Percentiles rank a stretch among this genome's conserved stretches.
phyloP scores from a whole-genome alignment of 2,329 filamentous ascomycete species.

The Pestalotiopsis sp. region DNA sequence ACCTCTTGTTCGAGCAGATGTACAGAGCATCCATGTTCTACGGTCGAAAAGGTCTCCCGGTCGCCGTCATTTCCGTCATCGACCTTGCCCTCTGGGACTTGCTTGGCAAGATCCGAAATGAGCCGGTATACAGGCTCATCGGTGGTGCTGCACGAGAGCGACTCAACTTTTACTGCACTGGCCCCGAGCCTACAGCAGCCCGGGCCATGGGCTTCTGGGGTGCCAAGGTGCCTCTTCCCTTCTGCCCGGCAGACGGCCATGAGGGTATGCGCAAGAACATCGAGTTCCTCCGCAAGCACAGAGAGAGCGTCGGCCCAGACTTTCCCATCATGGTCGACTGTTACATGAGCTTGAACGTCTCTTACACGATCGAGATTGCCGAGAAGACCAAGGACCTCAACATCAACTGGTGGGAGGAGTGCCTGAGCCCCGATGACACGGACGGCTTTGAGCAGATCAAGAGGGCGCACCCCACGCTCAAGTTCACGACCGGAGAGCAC shows the following conservation, averaged over 20 bases:
- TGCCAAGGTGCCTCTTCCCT: conserved; percentile 87
- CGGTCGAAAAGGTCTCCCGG: conserved; percentile 86
- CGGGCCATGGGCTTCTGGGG: conserved; percentile 89
- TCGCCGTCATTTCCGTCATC: conserved; percentile 92
- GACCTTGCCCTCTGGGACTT: conserved; percentile 93
- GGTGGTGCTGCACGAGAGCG: conserved; percentile 85
- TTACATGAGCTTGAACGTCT: conserved; percentile 93
- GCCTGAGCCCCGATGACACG: conserved; percentile 86
- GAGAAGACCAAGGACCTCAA: conserved; percentile 75
- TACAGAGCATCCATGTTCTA: conserved; percentile 97
- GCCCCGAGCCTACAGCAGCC: conserved; percentile 79
- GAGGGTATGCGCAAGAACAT: conserved; percentile 86
- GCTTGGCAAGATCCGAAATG: conserved; percentile 85
- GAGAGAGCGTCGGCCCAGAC: conserved; percentile 82
- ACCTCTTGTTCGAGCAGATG: conserved; percentile 94
- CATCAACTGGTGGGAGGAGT: conserved; percentile 99
- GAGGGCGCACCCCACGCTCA: conserved; percentile 83
- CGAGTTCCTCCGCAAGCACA: conserved; percentile 83
- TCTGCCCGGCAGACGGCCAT: conserved; percentile 85
- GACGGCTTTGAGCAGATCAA: conserved; percentile 91
- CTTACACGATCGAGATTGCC: conserved; percentile 90
- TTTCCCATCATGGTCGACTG: conserved; percentile 96
- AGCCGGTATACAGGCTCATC: conserved; percentile 94
- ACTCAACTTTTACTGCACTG: conserved; percentile 93
- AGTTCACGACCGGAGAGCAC: conserved; percentile 96